Conservation (phyloP, 352 stramenopile genomes). For the Pythium vanterpoolii region DNA sequence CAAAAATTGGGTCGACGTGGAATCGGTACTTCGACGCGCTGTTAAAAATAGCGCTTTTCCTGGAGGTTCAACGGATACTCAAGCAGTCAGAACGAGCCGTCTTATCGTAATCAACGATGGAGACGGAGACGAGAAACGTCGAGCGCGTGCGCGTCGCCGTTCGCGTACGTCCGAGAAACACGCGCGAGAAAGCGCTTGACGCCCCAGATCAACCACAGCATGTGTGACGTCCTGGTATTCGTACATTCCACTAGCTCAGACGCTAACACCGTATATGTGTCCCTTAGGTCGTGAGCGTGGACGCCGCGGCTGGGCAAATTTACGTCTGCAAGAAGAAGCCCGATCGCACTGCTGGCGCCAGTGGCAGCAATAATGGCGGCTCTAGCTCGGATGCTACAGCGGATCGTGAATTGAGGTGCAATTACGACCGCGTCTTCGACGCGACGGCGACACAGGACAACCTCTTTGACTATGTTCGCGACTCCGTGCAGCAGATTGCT, state of each 20-base stretch:
- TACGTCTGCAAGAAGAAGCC: conserved; percentile 50
- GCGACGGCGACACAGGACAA: conserved; percentile 53
- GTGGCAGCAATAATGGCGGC: too few species aligned
- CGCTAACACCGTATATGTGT: not conserved
- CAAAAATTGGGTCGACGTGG: too few species aligned
- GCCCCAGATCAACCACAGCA: conserved; percentile 7
- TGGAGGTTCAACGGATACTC: too few species aligned
- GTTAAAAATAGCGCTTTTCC: too few species aligned
- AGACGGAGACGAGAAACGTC: conserved; percentile 2
- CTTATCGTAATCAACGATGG: conserved; percentile 7
- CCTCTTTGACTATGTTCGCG: conserved; percentile 71
- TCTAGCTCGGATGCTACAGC: not conserved
- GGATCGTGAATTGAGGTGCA: conserved; percentile 50
- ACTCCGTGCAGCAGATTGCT: conserved; percentile 72
- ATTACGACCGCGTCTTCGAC: conserved; percentile 77
- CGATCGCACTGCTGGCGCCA: conserved; percentile 8
- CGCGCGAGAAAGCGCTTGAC: conserved; percentile 47
- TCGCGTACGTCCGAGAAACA: conserved; percentile 71
- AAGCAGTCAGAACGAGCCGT: too few species aligned
- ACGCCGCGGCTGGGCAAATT: conserved; percentile 30
- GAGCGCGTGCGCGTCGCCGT: conserved; percentile 78
- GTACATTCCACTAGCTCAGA: not conserved
- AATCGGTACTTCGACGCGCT: not conserved
- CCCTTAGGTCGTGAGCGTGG: conserved; percentile 33
- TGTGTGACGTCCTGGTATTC: conserved; percentile 15